A percentile compares a stretch with the other conserved stretches of the same genome.
Evolutionary conservation across 2,329 filamentous ascomycete genomes (phyloP).

Genomic region (Onygenales sp.): DNA sequence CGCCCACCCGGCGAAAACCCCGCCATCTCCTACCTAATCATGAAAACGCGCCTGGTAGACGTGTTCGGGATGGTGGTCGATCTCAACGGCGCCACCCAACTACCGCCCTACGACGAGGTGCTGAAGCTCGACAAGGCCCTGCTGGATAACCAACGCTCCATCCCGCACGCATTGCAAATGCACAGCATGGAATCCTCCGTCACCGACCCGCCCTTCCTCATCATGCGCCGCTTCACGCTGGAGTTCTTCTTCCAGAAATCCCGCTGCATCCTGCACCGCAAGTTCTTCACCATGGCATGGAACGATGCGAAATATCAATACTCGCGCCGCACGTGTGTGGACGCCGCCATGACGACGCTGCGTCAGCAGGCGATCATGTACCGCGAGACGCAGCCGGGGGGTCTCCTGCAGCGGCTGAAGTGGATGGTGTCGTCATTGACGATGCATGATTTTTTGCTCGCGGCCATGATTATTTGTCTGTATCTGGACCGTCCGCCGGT

Average conservation of each 20-base stretch:
- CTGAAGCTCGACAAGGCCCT: constrained; percentile 27
- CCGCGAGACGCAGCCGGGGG: constrained; percentile 45
- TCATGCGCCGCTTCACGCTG: constrained; percentile 42
- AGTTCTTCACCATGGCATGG: constrained; percentile 67
- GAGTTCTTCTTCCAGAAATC: constrained; percentile 62
- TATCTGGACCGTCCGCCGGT: constrained; percentile 11
- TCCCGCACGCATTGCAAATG: constrained; percentile 15
- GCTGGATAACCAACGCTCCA: constrained; percentile 20
- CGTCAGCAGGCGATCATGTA: constrained; percentile 67
- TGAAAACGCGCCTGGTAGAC: constrained; percentile 26
- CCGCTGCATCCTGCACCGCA: constrained; percentile 77
- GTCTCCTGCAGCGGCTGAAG: constrained; percentile 41
- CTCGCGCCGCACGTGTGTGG: constrained; percentile 72
- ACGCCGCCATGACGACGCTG: constrained; percentile 74
- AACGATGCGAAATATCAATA: constrained; percentile 73
- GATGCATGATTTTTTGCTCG: constrained; percentile 53
- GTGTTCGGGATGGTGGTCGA: constrained; percentile 30
- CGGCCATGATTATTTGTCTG: constrained; percentile 52
- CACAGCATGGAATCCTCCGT: constrained; percentile 14
- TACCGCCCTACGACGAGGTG: constrained; percentile 26
- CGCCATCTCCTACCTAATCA: constrained; percentile 27
- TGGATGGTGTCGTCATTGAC: constrained; percentile 52
- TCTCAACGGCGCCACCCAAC: constrained; percentile 24
- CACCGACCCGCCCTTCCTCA: constrained; percentile 39
- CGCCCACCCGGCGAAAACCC: constrained; percentile 48